phyloP scores from a whole-genome alignment of 2,329 filamentous ascomycete genomes.

The Fusarium sp. region DNA sequence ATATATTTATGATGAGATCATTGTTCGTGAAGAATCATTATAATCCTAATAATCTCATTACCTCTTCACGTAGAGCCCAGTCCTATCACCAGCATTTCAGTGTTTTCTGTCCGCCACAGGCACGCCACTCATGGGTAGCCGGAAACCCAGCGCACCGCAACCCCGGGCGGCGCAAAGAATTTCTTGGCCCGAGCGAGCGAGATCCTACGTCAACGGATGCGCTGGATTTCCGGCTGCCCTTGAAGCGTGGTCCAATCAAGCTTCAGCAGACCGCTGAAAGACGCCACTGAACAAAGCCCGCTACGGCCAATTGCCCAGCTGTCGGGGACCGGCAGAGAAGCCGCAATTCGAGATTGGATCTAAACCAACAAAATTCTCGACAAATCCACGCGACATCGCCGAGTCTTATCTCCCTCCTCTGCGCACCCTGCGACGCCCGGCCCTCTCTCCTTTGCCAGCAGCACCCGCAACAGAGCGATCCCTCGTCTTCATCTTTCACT shows the following conservation, averaged over 20 bases:
- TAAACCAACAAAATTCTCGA: constrained; percentile 37
- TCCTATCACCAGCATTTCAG: background rate
- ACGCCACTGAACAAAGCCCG: constrained; percentile 24
- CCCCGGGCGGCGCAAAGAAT: background rate
- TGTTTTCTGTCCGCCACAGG: background rate
- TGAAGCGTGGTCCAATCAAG: background rate
- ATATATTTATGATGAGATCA: background rate
- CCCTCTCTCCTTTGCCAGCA: constrained; percentile 10
- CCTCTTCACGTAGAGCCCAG: background rate
- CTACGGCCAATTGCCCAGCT: constrained; percentile 13
- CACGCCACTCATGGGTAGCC: background rate
- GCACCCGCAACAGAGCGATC: constrained; percentile 18
- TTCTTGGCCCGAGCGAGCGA: background rate
- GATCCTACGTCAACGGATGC: background rate
- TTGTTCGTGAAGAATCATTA: accelerated
- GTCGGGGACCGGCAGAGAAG: constrained; percentile 18
- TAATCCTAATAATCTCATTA: background rate
- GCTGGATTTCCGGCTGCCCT: background rate
- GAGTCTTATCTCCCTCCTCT: constrained; percentile 19
- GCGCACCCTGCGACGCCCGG: constrained; percentile 29
- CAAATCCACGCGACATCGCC: constrained; percentile 33
- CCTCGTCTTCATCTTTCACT: background rate
- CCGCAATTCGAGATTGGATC: constrained; percentile 36
- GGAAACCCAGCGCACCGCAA: background rate
- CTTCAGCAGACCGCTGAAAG: constrained; percentile 23